Conservation (phyloP, 495 filamentous ascomycete species). For the Terfezia claveryi region DNA sequence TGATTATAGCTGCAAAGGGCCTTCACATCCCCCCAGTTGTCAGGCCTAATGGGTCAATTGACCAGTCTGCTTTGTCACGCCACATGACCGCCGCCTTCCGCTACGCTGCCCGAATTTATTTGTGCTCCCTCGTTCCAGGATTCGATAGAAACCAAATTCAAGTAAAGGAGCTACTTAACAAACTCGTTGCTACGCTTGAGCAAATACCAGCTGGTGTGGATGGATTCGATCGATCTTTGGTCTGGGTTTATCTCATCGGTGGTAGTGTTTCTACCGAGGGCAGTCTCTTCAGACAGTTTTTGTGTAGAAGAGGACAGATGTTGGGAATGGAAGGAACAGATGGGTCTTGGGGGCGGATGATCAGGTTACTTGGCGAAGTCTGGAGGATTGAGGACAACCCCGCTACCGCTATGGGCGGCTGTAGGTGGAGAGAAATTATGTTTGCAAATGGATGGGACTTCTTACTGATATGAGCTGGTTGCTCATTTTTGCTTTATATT, state of each 20-base stretch:
- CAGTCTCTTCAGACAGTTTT: slow-evolving; percentile 62
- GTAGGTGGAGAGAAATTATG: slow-evolving; percentile 94
- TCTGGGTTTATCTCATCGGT: slow-evolving; percentile 79
- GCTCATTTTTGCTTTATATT: background rate
- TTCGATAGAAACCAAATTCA: slow-evolving; percentile 48
- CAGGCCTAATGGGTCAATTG: slow-evolving; percentile 46
- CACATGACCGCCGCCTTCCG: slow-evolving; percentile 83
- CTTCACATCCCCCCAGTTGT: slow-evolving; percentile 29
- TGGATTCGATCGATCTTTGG: slow-evolving; percentile 75
- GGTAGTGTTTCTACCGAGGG: slow-evolving; percentile 47
- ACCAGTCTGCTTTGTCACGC: slow-evolving; percentile 55
- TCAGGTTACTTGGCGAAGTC: slow-evolving; percentile 53
- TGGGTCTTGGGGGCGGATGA: slow-evolving; percentile 72
- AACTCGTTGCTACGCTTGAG: slow-evolving; percentile 45
- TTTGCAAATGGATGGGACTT: slow-evolving; percentile 76
- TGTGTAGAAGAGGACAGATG: slow-evolving; percentile 36
- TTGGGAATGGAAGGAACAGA: slow-evolving; percentile 55
- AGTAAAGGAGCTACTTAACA: slow-evolving; percentile 50
- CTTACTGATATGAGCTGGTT: slow-evolving; percentile 50
- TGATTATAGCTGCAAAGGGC: background rate
- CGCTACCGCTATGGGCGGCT: slow-evolving; percentile 30
- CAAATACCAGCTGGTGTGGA: slow-evolving; percentile 58
- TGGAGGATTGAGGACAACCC: slow-evolving; percentile 37
- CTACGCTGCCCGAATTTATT: slow-evolving; percentile 77
- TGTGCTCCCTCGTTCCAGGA: slow-evolving; percentile 79